A percentile compares a stretch with the other conserved stretches of the same genome.
Conservation (phyloP, 1,284 basidiomycete species). For the Wolfiporia cocos region DNA sequence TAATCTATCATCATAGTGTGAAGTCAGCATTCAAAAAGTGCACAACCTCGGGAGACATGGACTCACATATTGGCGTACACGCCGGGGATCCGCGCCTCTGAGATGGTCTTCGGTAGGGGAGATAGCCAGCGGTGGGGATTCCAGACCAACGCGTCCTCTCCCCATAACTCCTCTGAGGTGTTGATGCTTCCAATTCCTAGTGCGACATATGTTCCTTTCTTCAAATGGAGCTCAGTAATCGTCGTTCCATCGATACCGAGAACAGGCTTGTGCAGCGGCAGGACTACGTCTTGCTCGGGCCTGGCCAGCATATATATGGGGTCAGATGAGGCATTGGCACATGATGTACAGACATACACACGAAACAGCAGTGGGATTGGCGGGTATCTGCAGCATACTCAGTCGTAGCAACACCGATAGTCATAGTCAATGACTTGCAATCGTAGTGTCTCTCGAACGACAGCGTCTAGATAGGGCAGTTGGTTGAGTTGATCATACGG, state of each 20-base stretch:
- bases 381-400: conserved; percentile 1
- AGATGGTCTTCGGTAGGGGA: conserved; percentile 6
- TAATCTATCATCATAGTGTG: not conserved
- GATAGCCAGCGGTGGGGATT: conserved; percentile 16
- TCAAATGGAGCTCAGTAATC: too few relatives aligned
- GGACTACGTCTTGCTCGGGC: conserved; percentile 6
- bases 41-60: conserved; percentile 2
- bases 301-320: conserved; percentile 9
- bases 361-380: conserved; percentile 8
- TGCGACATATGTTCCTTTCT: conserved; percentile 9
- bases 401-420: too few relatives aligned
- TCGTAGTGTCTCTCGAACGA: too few relatives aligned
- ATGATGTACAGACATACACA: conserved; percentile 9
- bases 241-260: conserved; percentile 6
- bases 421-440: too few relatives aligned
- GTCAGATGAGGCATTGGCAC: conserved; percentile 9
- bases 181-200: too few relatives aligned
- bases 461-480: too few relatives aligned
- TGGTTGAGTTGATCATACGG: too few relatives aligned
- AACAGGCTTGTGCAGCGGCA: conserved; percentile 8
- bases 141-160: conserved; percentile 16
- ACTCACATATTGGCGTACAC: too few relatives aligned
- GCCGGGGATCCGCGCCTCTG: conserved; percentile 11
- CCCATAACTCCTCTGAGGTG: too few relatives aligned
- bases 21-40: not conserved